Evolutionary conservation across 495 filamentous ascomycete genomes (phyloP), one percentile per base, ranked within the genome.

Genomic region (Xylaria castorea): DNA sequence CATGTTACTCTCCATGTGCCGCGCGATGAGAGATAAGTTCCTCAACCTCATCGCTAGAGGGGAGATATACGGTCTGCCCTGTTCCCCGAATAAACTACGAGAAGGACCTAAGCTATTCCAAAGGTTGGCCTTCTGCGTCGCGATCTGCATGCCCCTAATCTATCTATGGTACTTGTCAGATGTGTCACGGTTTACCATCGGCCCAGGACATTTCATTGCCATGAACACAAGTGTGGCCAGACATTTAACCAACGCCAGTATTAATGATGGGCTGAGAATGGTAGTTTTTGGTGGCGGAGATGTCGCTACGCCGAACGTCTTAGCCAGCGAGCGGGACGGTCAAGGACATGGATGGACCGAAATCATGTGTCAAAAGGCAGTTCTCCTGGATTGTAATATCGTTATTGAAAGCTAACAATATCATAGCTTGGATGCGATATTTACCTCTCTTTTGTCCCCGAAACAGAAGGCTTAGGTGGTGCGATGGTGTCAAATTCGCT

Each of bases 361-460:
- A 22, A 36, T 73, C 46, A 68, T 73, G 64, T 73, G 71, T 69
- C 57, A 46, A 44, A 48, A 73, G 36, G 71, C 69, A 34, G 22
- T 7, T 16, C n/a, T 62, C 46, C 58, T 6, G 18, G 11, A 44
- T 44, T 20, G 0, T 42, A 5, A 25, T 40, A 1, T 30, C 57
- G 8, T 4, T 27, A 7, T 22, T 5, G 36, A 20, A n/a, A 27
- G 55, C 75, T 78, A 63, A 78, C 66, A 38, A 18, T 61, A 44
- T 16, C 1, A 11, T 60, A 85, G 83, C 70, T 85, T 9, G 64
- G 77, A 5, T 85, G 81, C 64, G 76, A 77, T 36, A 60, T 63
- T 0, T 73, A 83, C 57, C 42, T 79, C 34, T 82, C 81, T 8
- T 80, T 80, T 34, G 58, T 80, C 8, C 83, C 80, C 25, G 32